A percentile compares a stretch with the other conserved stretches of the same genome.
Conservation (phyloP, 2,329 filamentous ascomycete genomes). For the Colletotrichum incanum region DNA sequence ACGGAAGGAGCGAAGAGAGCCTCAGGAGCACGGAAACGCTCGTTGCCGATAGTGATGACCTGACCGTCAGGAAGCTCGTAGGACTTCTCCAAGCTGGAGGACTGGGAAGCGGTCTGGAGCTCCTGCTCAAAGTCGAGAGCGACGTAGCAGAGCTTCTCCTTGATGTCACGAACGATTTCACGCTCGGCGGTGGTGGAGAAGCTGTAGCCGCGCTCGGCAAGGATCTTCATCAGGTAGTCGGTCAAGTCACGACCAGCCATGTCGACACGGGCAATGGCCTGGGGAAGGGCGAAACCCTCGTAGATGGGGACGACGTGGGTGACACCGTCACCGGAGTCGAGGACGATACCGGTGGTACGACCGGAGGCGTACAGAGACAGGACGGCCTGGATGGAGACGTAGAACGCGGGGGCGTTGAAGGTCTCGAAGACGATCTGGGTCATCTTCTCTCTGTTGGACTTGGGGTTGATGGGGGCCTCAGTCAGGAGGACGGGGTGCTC, state of each 20-base stretch:
- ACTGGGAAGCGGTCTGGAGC: conserved; percentile 99
- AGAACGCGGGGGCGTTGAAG: conserved; percentile 99
- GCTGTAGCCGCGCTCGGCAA: conserved; percentile 98
- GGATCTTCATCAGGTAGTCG: conserved; percentile 99
- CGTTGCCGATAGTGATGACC: conserved; percentile 99
- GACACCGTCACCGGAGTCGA: conserved; percentile 99
- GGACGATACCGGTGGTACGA: conserved; percentile 99
- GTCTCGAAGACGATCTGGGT: conserved; percentile 99
- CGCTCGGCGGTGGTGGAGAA: conserved; percentile 99
- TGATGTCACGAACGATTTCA: conserved; percentile 99
- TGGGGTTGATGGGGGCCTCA: conserved; percentile 99
- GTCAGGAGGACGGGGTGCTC: conserved; percentile 99
- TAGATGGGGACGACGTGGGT: conserved; percentile 99
- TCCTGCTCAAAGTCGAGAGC: conserved; percentile 99
- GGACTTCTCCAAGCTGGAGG: conserved; percentile 99
- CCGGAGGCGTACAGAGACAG: conserved; percentile 99
- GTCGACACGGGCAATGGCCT: conserved; percentile 99
- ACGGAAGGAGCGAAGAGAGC: conserved; percentile 99
- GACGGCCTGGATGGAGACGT: conserved; percentile 99
- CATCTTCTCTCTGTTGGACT: conserved; percentile 99
- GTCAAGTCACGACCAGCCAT: conserved; percentile 99
- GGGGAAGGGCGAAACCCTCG: conserved; percentile 99
- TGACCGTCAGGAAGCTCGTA: conserved; percentile 99
- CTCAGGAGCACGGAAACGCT: conserved; percentile 99
- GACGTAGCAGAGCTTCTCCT: conserved; percentile 99